Percentiles rank a stretch among this genome's conserved stretches.
phyloP scores from a whole-genome alignment of 2,329 filamentous ascomycete species.

The Pseudomassariella vexata region DNA sequence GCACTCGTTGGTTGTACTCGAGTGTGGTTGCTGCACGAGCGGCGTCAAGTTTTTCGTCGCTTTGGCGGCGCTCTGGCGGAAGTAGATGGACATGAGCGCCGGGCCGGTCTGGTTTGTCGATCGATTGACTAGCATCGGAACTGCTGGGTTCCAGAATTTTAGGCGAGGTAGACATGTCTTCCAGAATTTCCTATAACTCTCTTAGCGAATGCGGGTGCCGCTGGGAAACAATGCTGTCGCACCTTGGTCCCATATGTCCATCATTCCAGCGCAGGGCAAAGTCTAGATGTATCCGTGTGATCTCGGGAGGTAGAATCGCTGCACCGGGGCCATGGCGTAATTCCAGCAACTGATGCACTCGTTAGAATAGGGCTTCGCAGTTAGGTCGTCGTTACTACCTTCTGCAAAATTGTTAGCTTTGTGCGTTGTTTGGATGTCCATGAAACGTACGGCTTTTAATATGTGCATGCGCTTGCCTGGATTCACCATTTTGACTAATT shows the following conservation, averaged over 20 bases:
- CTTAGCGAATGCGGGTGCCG: neutral
- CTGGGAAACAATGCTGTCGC: constrained; percentile 17
- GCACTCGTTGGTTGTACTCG: constrained; percentile 41
- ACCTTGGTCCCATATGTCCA: constrained; percentile 72
- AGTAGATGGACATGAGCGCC: constrained; percentile 62
- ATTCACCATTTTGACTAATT: constrained; percentile 26
- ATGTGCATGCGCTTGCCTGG: constrained; percentile 27
- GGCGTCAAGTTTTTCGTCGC: constrained; percentile 18
- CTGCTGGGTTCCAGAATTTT: constrained; percentile 87
- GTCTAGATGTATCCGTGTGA: constrained; percentile 70
- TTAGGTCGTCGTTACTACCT: constrained; percentile 13
- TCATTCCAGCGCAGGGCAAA: constrained; percentile 57
- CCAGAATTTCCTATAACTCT: constrained; percentile 73
- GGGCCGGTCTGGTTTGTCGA: constrained; percentile 48
- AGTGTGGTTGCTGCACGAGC: constrained; percentile 34
- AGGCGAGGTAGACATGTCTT: constrained; percentile 72
- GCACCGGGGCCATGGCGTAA: constrained; percentile 79
- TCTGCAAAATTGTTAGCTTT: constrained; percentile 21
- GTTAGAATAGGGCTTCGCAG: constrained; percentile 5
- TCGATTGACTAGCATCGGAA: constrained; percentile 78
- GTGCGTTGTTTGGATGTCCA: neutral
- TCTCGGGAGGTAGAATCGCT: constrained; percentile 68
- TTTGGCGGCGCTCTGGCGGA: constrained; percentile 33
- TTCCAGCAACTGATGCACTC: constrained; percentile 15
- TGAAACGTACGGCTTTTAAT: constrained; percentile 22